phyloP scores from a whole-genome alignment of 805 yeast genomes.

The Suhomyces faveliae region DNA sequence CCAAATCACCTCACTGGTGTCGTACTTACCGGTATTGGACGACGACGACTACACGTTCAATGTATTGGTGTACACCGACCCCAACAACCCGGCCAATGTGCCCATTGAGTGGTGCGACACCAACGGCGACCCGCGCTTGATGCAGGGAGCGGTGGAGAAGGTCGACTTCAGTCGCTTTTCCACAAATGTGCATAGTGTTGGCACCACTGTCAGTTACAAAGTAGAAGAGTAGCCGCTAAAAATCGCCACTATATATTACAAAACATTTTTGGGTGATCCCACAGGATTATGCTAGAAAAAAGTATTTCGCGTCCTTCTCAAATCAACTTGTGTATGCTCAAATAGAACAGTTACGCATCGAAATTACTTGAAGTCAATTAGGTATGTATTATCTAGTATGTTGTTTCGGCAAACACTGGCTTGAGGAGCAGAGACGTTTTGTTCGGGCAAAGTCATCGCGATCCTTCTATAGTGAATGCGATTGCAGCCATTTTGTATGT shows the following conservation, averaged over 20 bases:
- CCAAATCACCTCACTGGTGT: conserved; percentile 84
- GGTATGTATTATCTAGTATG: neutral
- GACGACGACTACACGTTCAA: conserved; percentile 72
- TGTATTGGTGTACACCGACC: conserved; percentile 79
- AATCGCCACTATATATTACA: no score
- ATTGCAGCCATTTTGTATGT: no score
- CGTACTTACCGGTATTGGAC: conserved; percentile 73
- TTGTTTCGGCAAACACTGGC: no score
- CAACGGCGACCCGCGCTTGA: conserved; percentile 51
- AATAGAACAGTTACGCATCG: no score
- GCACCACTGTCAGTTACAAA: conserved; percentile 66
- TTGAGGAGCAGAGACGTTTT: no score
- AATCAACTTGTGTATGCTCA: no score
- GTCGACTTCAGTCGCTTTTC: conserved; percentile 69
- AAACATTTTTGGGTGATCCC: no score
- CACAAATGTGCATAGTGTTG: conserved; percentile 68
- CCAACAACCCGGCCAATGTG: conserved; percentile 47
- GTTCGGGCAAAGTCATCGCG: no score
- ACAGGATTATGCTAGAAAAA: neutral
- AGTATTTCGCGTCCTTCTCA: no score
- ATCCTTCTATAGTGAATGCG: no score
- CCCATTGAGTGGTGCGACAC: conserved; percentile 87
- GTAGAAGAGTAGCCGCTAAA: conserved; percentile 11
- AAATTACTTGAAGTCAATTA: no score
- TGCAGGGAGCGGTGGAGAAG: conserved; percentile 53